Percentiles rank a stretch among this genome's conserved stretches.
These are phyloP conservation scores for Acanthamoeba polyphaga DNA, from an alignment of 208 protist species.

Conservation along the genomic window DNA sequence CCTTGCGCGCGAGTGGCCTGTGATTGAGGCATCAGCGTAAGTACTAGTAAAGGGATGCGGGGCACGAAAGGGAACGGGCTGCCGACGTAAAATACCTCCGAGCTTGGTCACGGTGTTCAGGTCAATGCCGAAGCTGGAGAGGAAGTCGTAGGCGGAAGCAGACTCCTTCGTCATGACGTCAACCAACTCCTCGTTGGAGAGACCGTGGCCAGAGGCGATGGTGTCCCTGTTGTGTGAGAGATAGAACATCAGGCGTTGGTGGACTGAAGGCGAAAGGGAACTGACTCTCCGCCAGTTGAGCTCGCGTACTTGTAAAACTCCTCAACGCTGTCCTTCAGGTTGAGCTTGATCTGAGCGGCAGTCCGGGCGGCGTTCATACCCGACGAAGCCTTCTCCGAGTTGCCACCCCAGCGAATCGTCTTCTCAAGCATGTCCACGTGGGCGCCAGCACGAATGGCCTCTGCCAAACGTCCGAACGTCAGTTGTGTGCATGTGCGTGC, in stretches of 20 bases:
- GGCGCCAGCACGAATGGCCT: slow-evolving; percentile 88
- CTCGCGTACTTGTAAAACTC: slow-evolving; percentile 82
- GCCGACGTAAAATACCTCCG: slow-evolving; percentile 88
- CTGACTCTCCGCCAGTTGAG: background rate
- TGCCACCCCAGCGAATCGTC: slow-evolving; percentile 93
- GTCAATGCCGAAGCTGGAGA: slow-evolving; percentile 91
- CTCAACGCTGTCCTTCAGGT: slow-evolving; percentile 90
- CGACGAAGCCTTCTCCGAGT: slow-evolving; percentile 97
- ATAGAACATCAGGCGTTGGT: background rate
- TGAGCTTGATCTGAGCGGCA: slow-evolving; percentile 90
- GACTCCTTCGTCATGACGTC: slow-evolving; percentile 92
- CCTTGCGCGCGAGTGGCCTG: slow-evolving; percentile 63
- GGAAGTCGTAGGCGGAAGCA: slow-evolving; percentile 91
- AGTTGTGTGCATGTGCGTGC: background rate
- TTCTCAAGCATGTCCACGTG: slow-evolving; percentile 95
- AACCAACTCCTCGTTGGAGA: slow-evolving; percentile 89
- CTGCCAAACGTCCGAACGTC: background rate
- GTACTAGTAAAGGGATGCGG: background rate
- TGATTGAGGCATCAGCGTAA: background rate
- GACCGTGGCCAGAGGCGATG: slow-evolving; percentile 57
- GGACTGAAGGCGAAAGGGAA: background rate
- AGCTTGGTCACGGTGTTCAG: slow-evolving; percentile 93
- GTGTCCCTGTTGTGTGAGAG: slow-evolving; percentile 19
- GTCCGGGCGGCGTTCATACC: slow-evolving; percentile 96
- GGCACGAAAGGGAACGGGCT: background rate